Evolutionary conservation across 2,329 filamentous ascomycete genomes (phyloP), one percentile per base, ranked within the genome.

Genomic region (Dactylonectria estremocensis): DNA sequence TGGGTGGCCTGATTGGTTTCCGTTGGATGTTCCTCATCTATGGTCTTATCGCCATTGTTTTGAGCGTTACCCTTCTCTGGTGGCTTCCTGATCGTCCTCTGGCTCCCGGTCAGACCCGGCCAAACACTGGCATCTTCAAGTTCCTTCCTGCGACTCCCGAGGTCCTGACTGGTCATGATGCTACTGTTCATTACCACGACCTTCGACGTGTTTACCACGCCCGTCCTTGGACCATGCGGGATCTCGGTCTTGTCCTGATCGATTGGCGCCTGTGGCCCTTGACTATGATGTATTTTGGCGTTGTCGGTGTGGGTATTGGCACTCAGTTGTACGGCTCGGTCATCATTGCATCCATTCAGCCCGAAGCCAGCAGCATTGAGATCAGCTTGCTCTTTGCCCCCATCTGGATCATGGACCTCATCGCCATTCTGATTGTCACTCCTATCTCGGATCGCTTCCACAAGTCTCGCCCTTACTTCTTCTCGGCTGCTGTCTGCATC

Each of bases 1-100:
- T 87, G 0, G 86, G 88, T 3, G 94, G 93, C 0, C 85, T 97
- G 0, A 92, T 94, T 3, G 95, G 95, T 4, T 95, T 94, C 77
- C 91, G 93, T 71, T 96, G 93, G 93, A 97, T 97, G 95, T 97
- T 97, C 77, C 86, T 97, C 53, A 81, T 97, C 20, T 97, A 95
- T 75, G 95, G 95, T 2, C 83, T 97, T 10, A 87, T 94, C 58
- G 93, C 90, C 2, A 85, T 95, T 35, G 80, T 92, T 2, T 86
- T 95, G 22, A 94, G 94, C 16, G 82, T 97, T 55, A 79, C 83
- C 4, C 85, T 97, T 37, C 87, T 97, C 3, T 97, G 94, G 93
- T 97, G 95, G 95, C 87, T 97, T 9, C 95, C 95, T 0, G 94
- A 97, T 74, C 89, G 95, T 3, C 95, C 95, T 3, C 83, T 92